Conservation (phyloP, 108 stramenopile genomes). For the Conticribra weissflogii region DNA sequence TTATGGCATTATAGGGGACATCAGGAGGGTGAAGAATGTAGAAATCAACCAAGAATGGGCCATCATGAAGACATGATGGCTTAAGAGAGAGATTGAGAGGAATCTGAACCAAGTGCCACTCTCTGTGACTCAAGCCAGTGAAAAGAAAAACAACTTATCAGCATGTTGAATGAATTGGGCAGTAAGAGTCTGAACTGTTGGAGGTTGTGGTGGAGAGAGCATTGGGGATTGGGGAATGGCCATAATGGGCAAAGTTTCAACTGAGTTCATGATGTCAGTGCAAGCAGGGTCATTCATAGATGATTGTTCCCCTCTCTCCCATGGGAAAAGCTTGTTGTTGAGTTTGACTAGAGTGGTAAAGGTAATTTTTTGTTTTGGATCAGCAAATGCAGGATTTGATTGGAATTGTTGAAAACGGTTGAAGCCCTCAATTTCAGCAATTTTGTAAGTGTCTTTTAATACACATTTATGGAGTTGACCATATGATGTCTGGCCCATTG, state of each 20-base stretch:
- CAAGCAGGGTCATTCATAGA: background rate
- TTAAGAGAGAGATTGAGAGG: background rate
- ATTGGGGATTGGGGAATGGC: too few relatives aligned
- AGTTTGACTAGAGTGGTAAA: slow-evolving; percentile 4
- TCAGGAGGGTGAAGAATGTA: slow-evolving; percentile 9
- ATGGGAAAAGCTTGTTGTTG: slow-evolving; percentile 19
- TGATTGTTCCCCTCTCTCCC: background rate
- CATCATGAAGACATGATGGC: slow-evolving; percentile 5
- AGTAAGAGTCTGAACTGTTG: background rate
- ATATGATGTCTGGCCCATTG: slow-evolving; percentile 6
- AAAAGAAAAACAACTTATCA: slow-evolving; percentile 17
- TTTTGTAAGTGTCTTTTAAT: background rate
- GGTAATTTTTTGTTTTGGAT: background rate
- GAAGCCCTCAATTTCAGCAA: slow-evolving; percentile 24
- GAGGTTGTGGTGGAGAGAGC: background rate
- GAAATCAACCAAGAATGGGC: slow-evolving; percentile 12
- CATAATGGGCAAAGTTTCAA: slow-evolving; percentile 1
- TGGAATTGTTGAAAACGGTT: slow-evolving; percentile 6
- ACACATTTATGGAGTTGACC: slow-evolving; percentile 13
- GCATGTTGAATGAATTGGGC: background rate
- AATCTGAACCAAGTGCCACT: slow-evolving; percentile 3
- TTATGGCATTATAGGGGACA: slow-evolving; percentile 1
- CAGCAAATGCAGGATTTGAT: background rate
- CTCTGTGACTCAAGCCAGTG: background rate
- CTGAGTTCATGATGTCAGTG: background rate